phyloP scores from a whole-genome alignment of 768 basidiomycete species.

The Tulasnella calospora region DNA sequence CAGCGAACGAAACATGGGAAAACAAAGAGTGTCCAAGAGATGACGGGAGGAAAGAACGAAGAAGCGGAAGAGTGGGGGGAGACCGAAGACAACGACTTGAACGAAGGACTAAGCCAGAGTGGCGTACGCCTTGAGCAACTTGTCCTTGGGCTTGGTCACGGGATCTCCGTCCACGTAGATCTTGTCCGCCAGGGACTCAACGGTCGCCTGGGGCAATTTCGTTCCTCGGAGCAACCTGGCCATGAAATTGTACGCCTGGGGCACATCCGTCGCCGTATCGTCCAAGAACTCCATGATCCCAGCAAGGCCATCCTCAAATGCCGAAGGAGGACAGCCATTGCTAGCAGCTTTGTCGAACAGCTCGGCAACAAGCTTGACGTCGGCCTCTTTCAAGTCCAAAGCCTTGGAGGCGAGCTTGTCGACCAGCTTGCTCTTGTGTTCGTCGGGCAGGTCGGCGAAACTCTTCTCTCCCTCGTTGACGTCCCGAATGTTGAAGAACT shows the following conservation, averaged over 20 bases:
- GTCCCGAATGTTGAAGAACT: conserved; percentile 80
- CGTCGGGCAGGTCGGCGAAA: conserved; percentile 66
- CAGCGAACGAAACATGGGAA: not conserved
- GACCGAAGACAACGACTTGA: not conserved
- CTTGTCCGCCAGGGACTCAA: conserved; percentile 35
- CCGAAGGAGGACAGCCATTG: conserved; percentile 53
- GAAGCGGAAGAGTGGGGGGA: not conserved
- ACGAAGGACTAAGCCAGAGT: not conserved
- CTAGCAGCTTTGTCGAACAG: conserved; percentile 58
- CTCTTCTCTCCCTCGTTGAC: conserved; percentile 84
- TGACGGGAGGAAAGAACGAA: not conserved
- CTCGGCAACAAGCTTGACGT: conserved; percentile 70
- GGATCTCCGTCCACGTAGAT: conserved; percentile 40
- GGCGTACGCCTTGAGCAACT: conserved; percentile 34
- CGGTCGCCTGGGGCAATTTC: conserved; percentile 51
- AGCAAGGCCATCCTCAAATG: conserved; percentile 71
- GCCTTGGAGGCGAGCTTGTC: conserved; percentile 69
- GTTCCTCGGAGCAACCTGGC: conserved; percentile 70
- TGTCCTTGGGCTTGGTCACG: conserved; percentile 37
- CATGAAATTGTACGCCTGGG: conserved; percentile 73
- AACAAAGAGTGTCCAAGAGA: not conserved
- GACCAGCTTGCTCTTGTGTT: conserved; percentile 61
- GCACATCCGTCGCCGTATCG: conserved; percentile 86
- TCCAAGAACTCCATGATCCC: conserved; percentile 72
- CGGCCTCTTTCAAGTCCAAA: conserved; percentile 75